Evolutionary conservation across 495 filamentous ascomycete species (phyloP), one percentile per base, ranked within the genome.

Genomic region (Pseudotulostoma volvatum): DNA sequence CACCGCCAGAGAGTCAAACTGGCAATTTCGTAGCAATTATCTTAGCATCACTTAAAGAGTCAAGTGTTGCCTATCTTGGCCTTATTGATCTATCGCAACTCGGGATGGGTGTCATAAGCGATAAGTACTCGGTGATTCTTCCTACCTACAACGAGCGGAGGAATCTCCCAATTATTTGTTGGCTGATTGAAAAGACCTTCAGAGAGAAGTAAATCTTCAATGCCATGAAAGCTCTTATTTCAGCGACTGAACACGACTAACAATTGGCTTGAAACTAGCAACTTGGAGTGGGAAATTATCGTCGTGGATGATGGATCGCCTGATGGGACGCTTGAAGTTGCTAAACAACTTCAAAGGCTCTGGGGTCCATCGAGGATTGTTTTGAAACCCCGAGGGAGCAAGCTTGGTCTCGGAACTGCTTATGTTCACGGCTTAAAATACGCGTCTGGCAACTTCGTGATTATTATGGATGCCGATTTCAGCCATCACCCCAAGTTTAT

Each of bases 401-500:
- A 97, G 66, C 81, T 97, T 31, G 92, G 92, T 13, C 76, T 97
- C 18, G 90, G 90, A 40, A 96, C 90, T 2, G 90, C 92, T 7
- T 97, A 97, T 64, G 81, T 96, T 32, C 87, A 97, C 57, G 90
- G 90, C 31, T 68, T 96, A 37, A 68, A 87, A 52, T 93, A 76
- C 54, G 78, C 67, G 25, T 83, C 76, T 16, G 90, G 90, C 45
- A 94, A 86, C 68, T 96, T 74, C 58, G 79, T 97, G 42, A 83
- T 97, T 67, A 97, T 97, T 69, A 96, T 97, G 90, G 90, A 97
- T 66, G 90, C 90, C 59, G 90, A 97, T 61, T 97, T 97, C 74
- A 82, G 75, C 53, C 92, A 97, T 67, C 90, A 97, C 63, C 86
- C 86, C 52, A 93, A 93, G 65, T 95, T 93, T 70, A 84, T 95